Percentiles rank a stretch among this genome's conserved stretches.
phyloP scores from a whole-genome alignment of 331 rosid genomes.

The Quercus tomentella region DNA sequence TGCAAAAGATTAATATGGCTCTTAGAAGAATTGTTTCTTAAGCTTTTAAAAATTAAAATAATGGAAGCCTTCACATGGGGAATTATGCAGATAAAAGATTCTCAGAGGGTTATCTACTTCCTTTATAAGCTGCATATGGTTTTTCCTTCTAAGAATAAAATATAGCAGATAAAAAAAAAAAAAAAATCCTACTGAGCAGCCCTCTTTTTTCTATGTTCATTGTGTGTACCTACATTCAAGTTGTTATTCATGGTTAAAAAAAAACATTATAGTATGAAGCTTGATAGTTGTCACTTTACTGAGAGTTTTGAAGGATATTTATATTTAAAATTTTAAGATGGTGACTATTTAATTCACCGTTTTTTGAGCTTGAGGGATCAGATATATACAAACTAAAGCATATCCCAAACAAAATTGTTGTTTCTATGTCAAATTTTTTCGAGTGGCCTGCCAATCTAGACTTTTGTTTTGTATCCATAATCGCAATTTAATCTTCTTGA shows the following conservation, averaged over 20 bases:
- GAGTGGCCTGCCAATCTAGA: background rate
- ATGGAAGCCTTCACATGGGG: background rate
- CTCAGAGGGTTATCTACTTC: background rate
- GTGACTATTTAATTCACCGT: background rate
- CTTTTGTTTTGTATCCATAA: background rate
- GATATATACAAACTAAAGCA: background rate
- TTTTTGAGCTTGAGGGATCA: background rate
- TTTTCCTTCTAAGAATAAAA: too few species aligned
- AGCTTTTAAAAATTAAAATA: background rate
- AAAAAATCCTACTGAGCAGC: background rate
- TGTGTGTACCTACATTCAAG: background rate
- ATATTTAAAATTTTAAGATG: background rate
- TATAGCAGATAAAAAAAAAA: too few species aligned
- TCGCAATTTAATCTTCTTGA: constrained; percentile 4
- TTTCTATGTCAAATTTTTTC: background rate
- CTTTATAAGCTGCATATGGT: too few species aligned
- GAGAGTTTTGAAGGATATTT: background rate
- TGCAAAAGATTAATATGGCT: background rate
- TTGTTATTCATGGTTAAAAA: background rate
- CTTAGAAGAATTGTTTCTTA: background rate
- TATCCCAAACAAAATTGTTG: background rate
- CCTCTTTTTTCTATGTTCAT: background rate
- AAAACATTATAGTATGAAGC: background rate
- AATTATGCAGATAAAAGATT: background rate
- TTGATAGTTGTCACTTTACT: background rate